Evolutionary conservation across 352 stramenopile genomes (phyloP), one percentile per base, ranked within the genome.

Genomic region (Globisporangium camurandrum): DNA sequence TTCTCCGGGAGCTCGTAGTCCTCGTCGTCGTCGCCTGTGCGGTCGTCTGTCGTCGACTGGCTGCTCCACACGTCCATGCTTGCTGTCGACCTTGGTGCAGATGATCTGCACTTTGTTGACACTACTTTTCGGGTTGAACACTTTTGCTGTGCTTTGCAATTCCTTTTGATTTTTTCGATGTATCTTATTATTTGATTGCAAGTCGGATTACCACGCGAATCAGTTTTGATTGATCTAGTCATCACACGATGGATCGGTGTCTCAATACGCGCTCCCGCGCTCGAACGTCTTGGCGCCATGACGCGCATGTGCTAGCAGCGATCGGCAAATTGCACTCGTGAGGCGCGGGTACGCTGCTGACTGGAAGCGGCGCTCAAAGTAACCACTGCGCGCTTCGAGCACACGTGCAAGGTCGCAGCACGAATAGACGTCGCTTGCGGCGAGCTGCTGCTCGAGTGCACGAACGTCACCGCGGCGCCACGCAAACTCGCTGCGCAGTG

Each of bases 1-100:
- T 64, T 79, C 23, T 83, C 68, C 12, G 51, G 60, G 16, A 66
- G 17, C 48, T 86, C 77, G 63, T 69, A 86, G 20, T 86, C 54
- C 46, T 85, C 69, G n/a, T 92, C 75, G 8, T 64, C 60, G 27
- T 77, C 70, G 9, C 36, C 27, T 24, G 5, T 4, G 7, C 36
- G 36, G 1, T 41, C 36, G 17, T 30, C 64, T 17, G 28, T 30
- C 12, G 36, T 41, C 36, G 36, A 17, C 6, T 19, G 16, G n/a
- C 43, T 26, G 36, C 36, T 9, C 36, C 36, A 41, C 36, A 41
- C 36, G n/a, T 41, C 36, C 36, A 41, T 41, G 7, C 16, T 46
- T 24, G 10, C 31, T 16, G 8, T n/a, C n/a, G n/a, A n/a, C n/a
- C n/a, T n/a, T n/a, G n/a, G n/a, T n/a, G n/a, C n/a, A n/a, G n/a